Conservation (phyloP, 2,329 filamentous ascomycete species). For the Neocucurbitaria cava region DNA sequence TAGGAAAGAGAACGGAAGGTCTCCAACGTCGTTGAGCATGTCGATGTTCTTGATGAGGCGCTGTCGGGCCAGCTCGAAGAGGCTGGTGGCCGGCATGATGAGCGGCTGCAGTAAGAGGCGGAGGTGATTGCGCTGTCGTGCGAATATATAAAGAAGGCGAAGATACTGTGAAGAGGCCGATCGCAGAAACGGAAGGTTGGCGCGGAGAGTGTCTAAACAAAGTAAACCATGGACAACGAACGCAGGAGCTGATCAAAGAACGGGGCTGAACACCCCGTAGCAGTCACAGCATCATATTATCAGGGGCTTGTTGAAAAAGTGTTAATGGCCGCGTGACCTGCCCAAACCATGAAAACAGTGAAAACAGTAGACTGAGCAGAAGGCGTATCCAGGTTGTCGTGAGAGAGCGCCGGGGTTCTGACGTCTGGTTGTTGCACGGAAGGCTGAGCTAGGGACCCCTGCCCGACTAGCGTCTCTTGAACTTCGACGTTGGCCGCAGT, state of each 20-base stretch:
- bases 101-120: too few relatives aligned
- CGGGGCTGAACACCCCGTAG: conserved; percentile 9
- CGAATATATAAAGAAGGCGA: not conserved
- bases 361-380: not conserved
- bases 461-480: not conserved
- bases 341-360: not conserved
- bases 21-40: conserved; percentile 71
- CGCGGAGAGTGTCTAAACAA: not conserved
- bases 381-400: not conserved
- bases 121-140: too few relatives aligned
- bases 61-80: conserved; percentile 50
- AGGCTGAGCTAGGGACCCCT: not conserved
- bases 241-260: conserved; percentile 3
- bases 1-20: conserved; percentile 71
- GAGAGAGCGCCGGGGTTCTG: conserved; percentile 11
- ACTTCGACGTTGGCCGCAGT: conserved; percentile 3
- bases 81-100: conserved; percentile 46
- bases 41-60: conserved; percentile 52
- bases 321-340: not conserved
- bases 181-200: too few relatives aligned
- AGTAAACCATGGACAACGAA: conserved; percentile 11
- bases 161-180: too few relatives aligned
- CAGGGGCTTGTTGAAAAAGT: not conserved
- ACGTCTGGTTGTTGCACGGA: conserved; percentile 14
- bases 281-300: conserved; percentile 10